Conservation (phyloP, 768 basidiomycete genomes). For the Dentipellis fragilis region DNA sequence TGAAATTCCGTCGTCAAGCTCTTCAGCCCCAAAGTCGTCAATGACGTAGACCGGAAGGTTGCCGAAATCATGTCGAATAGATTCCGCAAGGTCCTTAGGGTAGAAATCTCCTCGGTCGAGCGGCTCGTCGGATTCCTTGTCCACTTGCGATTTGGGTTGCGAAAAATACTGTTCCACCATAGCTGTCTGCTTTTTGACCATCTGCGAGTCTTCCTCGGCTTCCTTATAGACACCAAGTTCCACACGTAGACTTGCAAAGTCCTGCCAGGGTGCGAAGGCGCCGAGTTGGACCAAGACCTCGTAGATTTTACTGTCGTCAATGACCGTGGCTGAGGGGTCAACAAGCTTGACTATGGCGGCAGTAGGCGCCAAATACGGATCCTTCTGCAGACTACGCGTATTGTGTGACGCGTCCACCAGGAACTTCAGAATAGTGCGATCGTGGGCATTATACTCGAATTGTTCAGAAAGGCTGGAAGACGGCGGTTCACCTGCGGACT, state of each 20-base stretch:
- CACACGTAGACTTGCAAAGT: slow-evolving; percentile 23
- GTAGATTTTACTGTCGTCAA: slow-evolving; percentile 29
- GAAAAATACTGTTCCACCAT: neutral
- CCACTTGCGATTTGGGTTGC: neutral
- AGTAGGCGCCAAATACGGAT: slow-evolving; percentile 48
- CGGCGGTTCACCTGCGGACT: slow-evolving; percentile 14
- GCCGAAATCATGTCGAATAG: slow-evolving; percentile 81
- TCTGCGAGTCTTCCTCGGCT: neutral
- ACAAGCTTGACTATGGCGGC: slow-evolving; percentile 52
- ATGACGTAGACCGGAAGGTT: slow-evolving; percentile 75
- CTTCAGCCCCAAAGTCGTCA: slow-evolving; percentile 69
- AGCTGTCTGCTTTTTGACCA: neutral
- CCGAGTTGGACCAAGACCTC: slow-evolving; percentile 61
- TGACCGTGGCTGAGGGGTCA: slow-evolving; percentile 23
- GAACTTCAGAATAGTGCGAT: slow-evolving; percentile 49
- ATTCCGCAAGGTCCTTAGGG: slow-evolving; percentile 50
- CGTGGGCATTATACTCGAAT: slow-evolving; percentile 39
- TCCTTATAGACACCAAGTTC: neutral
- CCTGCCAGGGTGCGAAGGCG: slow-evolving; percentile 74
- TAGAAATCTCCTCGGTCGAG: slow-evolving; percentile 60
- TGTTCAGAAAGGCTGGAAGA: slow-evolving; percentile 20
- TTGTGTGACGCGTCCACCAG: slow-evolving; percentile 44
- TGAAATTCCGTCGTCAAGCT: slow-evolving; percentile 91
- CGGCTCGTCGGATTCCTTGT: neutral
- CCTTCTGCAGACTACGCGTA: slow-evolving; percentile 38